Percentiles rank a stretch among this genome's conserved stretches.
Evolutionary conservation across 352 stramenopile genomes (phyloP).

Genomic region (Phytophthora hybrid): DNA sequence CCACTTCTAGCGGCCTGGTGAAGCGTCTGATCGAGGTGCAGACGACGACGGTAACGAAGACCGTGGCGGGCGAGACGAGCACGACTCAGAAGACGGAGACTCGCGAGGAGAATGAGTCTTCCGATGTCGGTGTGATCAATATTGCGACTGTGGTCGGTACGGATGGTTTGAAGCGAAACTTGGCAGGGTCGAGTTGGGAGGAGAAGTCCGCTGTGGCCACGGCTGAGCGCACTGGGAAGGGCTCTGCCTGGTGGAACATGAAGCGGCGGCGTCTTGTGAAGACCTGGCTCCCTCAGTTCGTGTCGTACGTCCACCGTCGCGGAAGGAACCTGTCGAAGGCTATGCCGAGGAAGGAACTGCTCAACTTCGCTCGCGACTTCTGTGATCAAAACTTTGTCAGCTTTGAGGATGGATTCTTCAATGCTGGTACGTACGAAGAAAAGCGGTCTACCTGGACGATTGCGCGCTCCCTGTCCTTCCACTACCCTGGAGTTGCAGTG

Average conservation of each 20-base stretch:
- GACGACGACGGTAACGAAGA: too few relatives aligned
- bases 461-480: constrained; percentile 38
- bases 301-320: constrained; percentile 44
- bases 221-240: constrained; percentile 25
- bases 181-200: constrained; percentile 7
- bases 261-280: constrained; percentile 40
- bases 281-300: constrained; percentile 41
- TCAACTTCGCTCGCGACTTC: constrained; percentile 45
- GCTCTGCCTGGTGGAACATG: constrained; percentile 38
- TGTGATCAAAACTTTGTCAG: constrained; percentile 43
- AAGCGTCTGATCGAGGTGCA: too few relatives aligned
- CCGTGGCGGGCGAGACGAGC: too few relatives aligned
- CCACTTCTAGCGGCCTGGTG: too few relatives aligned
- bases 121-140: constrained; percentile 13
- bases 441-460: constrained; percentile 44
- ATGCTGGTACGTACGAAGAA: constrained; percentile 43
- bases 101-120: constrained; percentile 6
- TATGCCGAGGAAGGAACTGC: constrained; percentile 41
- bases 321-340: constrained; percentile 35
- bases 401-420: constrained; percentile 45
- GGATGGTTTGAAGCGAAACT: constrained; percentile 16
- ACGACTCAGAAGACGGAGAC: too few relatives aligned
- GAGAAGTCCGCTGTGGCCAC: constrained; percentile 15
- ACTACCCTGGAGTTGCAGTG: constrained; percentile 46
- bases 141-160: constrained; percentile 23